Base-by-base conservation (phyloP, 495 filamentous ascomycete species). In the Xylaria castorea region DNA sequence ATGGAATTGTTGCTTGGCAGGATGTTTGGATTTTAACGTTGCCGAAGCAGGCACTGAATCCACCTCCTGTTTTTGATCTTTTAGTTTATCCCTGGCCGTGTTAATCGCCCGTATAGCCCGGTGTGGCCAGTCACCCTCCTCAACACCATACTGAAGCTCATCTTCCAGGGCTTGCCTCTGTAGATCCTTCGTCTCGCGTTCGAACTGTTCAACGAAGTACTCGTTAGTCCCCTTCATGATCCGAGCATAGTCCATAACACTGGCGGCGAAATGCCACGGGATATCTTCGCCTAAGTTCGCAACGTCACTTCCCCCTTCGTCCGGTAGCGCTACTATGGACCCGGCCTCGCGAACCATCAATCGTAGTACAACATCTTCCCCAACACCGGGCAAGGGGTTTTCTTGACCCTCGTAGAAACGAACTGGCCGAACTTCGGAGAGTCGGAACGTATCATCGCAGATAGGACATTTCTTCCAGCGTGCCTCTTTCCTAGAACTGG, bases 391-490 rank as follows among this genome's bases (percentile, higher is more conserved):
- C 18, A 93, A 80, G 30, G 91, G 87, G 50, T 88, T 90, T 83
- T 98, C 95, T 79, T 97, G 95, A 1, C 96, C 95, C 69, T 88
- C 88, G 77, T 96, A 97, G 88, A 96, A 98, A 57, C 94, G 87
- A 34, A 98, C 96, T 0, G 96, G 93, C 30, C 92, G 87, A n/a
- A 92, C 93, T 65, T 99, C 96, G 1, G 93, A 91, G 11, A 94
- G 86, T 78, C 94, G 97, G 20, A 99, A 89, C 30, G 87, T 89
- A 76, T 98, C 96, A 85, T 91, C 95, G 81, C 96, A 99, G 44
- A 99, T 97, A 7, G 96, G 97, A 76, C 96, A 99, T 78, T 97
- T 97, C 83, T 97, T 94, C 88, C 92, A 97, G 66, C 94, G 87
- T 20, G 74, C 77, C 63, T 93, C 88, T 80, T 87, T 91, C 80